Evolutionary conservation across 116 monocot genomes (phyloP).

Genomic region (Trichopus zeylanicus): DNA sequence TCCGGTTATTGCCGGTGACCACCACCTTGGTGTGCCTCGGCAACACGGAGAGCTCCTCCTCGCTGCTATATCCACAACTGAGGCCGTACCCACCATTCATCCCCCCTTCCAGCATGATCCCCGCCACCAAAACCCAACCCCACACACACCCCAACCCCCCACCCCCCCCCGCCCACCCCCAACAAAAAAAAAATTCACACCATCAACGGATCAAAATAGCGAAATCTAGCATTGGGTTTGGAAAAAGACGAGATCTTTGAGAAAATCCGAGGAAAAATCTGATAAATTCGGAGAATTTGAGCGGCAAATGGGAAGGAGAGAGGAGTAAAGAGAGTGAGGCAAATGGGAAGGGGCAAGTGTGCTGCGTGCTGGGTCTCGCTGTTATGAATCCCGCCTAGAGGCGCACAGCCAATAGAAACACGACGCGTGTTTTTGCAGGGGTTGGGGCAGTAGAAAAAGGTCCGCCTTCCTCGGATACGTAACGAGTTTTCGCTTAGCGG

Average conservation of each 20-base stretch:
- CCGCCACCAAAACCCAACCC: neutral
- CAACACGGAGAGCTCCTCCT: slow-evolving; percentile 83
- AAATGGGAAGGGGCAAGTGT: neutral
- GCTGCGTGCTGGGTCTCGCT: neutral
- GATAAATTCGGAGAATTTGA: neutral
- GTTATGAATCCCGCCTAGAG: neutral
- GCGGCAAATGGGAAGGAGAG: neutral
- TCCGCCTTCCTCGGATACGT: neutral
- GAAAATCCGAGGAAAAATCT: neutral
- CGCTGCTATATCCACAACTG: slow-evolving; percentile 55
- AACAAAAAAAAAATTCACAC: too few relatives aligned
- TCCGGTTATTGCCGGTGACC: slow-evolving; percentile 76
- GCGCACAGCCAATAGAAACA: neutral
- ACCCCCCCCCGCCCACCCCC: too few relatives aligned
- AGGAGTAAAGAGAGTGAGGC: neutral
- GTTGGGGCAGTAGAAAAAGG: neutral
- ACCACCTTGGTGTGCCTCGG: slow-evolving; percentile 83
- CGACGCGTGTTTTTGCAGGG: neutral
- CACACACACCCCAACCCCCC: neutral
- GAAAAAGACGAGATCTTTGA: neutral
- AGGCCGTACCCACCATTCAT: slow-evolving; percentile 4
- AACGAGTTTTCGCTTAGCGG: too few relatives aligned
- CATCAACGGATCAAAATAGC: neutral
- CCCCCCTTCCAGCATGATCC: neutral
- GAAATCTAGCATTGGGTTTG: neutral